Base-by-base conservation (phyloP, 2,329 filamentous ascomycete genomes). In the Penicillium sp. region DNA sequence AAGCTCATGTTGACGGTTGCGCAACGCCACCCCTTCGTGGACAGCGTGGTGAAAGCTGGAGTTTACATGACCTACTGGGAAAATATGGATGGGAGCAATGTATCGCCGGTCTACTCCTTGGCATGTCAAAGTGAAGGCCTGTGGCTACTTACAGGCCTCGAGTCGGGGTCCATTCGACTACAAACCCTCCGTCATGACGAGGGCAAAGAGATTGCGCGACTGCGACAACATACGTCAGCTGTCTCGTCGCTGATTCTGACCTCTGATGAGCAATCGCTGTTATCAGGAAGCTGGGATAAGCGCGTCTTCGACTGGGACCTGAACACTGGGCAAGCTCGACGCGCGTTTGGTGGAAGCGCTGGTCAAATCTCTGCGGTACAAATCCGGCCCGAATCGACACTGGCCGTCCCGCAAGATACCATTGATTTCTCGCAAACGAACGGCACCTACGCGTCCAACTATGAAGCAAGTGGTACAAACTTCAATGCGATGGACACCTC, bases 21-120 rank as follows among this genome's bases (percentile, higher is more conserved):
- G 35, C 95, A 99, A 79, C 85, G 91, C 51, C 95, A 99, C 73
- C 95, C 95, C 0, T 99, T 98, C 70, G 95, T 99, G 42, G 95
- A 99, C 74, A 96, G 91, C 69, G 95, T 99, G 45, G 91, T 92
- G 57, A 99, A 99, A 76, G 93, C 94, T 2, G 95, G 93, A 1
- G 91, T 96, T 5, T 79, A 98, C 52, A 88, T 97, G 84, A 96
- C 91, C 54, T 99, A 99, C 75, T 99, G 95, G 95, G 95, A 97
- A 75, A 99, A 98, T 70, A 93, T 97, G 74, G 94, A 99, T 72
- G 86, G 87, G 2, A 77, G 78, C 48, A 73, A 76, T 5, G 77
- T 94, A n/a, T 96, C 92, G 10, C 92, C 95, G 0, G 94, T 99
- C 0, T 99, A 99, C 75, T 96, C 93, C 6, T 81, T 99, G 28